Evolutionary conservation across 2,329 filamentous ascomycete genomes (phyloP).

Genomic region (Aureobasidium sp.): DNA sequence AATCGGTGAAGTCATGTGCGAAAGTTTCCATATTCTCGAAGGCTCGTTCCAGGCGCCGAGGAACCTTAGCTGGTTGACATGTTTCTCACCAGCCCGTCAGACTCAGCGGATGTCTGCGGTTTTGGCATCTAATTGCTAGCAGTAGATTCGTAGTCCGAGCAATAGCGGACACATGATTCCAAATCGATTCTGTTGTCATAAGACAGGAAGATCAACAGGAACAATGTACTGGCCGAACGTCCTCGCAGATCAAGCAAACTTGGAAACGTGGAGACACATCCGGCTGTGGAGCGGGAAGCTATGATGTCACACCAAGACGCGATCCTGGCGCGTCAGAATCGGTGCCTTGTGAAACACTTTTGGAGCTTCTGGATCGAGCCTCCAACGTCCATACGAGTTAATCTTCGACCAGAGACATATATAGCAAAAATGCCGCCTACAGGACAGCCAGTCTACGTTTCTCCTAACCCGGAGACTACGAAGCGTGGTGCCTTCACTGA

Average conservation of each 20-base stretch:
- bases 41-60: background rate
- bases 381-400: constrained; percentile 1
- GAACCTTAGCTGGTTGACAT: background rate
- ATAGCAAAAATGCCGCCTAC: background rate
- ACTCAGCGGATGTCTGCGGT: background rate
- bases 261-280: background rate
- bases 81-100: background rate
- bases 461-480: constrained; percentile 21
- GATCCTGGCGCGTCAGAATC: background rate
- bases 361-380: background rate
- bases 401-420: background rate
- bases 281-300: background rate
- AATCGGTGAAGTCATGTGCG: constrained; percentile 10
- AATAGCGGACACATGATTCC: background rate
- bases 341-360: background rate
- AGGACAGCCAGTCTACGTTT: background rate
- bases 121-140: background rate
- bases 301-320: background rate
- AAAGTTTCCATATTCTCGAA: background rate
- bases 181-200: background rate
- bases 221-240: background rate
- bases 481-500: constrained; percentile 26
- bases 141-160: too few species aligned
- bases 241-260: background rate
- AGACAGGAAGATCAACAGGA: constrained; percentile 3